Conservation (phyloP, 768 basidiomycete genomes). For the Termitomyces titanicus region DNA sequence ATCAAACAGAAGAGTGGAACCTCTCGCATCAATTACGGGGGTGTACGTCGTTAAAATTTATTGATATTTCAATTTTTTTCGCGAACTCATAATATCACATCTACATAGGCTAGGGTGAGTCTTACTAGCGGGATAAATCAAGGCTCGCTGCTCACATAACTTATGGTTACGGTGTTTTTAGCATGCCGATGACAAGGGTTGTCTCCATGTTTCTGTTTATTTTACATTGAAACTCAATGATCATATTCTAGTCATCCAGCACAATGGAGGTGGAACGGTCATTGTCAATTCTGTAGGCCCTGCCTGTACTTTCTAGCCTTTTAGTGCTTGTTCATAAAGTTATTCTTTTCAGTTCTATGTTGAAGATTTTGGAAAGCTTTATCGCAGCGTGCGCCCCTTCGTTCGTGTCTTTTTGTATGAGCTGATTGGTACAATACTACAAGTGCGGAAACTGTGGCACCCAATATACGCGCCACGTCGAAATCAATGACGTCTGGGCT, state of each 20-base stretch:
- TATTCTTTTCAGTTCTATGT: constrained; percentile 29
- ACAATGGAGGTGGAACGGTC: constrained; percentile 33
- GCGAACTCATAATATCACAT: background rate
- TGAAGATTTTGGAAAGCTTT: constrained; percentile 37
- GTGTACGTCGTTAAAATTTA: constrained; percentile 21
- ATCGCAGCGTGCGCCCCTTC: constrained; percentile 24
- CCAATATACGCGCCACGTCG: constrained; percentile 24
- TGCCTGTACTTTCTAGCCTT: background rate
- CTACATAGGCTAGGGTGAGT: constrained; percentile 24
- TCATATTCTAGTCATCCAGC: constrained; percentile 24
- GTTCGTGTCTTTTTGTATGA: background rate
- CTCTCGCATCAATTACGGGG: constrained; percentile 34
- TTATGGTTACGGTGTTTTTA: constrained; percentile 6
- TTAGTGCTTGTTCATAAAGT: background rate
- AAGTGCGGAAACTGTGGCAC: constrained; percentile 32
- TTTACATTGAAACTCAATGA: background rate
- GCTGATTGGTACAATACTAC: background rate
- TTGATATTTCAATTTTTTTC: background rate
- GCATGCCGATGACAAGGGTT: constrained; percentile 31
- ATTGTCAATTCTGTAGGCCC: constrained; percentile 36
- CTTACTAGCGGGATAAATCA: background rate
- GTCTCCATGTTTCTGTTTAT: background rate
- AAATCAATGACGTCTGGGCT: constrained; percentile 32
- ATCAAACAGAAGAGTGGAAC: constrained; percentile 36
- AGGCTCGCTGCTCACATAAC: background rate